Evolutionary conservation across 495 filamentous ascomycete species (phyloP).

Genomic region (Parmelia sp.): DNA sequence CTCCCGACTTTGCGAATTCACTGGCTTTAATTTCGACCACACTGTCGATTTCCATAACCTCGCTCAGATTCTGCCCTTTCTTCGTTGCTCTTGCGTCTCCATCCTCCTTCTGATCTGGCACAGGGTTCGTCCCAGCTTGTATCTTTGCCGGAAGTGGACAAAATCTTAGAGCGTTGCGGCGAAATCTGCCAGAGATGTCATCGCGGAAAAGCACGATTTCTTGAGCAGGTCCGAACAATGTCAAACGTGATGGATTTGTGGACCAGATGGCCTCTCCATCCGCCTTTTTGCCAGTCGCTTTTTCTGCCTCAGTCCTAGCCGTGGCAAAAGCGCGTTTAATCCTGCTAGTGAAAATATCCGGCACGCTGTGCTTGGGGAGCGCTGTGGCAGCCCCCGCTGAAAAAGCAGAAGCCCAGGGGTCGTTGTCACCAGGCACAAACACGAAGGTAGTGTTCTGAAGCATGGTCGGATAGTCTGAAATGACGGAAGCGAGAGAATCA

Average conservation of each 20-base stretch:
- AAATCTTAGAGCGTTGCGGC: constrained; percentile 64
- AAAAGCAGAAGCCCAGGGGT: constrained; percentile 87
- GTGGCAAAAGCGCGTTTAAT: constrained; percentile 71
- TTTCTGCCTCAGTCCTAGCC: constrained; percentile 60
- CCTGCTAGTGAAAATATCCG: constrained; percentile 79
- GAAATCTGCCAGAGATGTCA: constrained; percentile 69
- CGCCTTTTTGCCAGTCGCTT: constrained; percentile 37
- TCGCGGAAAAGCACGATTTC: constrained; percentile 84
- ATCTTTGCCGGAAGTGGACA: constrained; percentile 21
- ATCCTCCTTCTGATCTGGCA: constrained; percentile 16
- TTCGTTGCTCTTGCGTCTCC: constrained; percentile 23
- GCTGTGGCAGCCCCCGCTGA: constrained; percentile 71
- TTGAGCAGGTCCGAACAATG: constrained; percentile 75
- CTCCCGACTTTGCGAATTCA: constrained; percentile 22
- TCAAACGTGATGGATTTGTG: constrained; percentile 73
- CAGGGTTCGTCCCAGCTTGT: constrained; percentile 10
- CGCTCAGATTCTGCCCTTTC: constrained; percentile 25
- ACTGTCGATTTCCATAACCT: constrained; percentile 45
- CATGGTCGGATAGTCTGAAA: constrained; percentile 81
- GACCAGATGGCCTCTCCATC: constrained; percentile 76
- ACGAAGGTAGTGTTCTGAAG: constrained; percentile 76
- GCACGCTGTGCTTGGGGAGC: constrained; percentile 66
- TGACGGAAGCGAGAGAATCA: constrained; percentile 70
- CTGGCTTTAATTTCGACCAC: constrained; percentile 21
- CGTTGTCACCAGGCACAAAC: constrained; percentile 92